Base-by-base conservation (phyloP, 2,329 filamentous ascomycete genomes). In the Pseudocercospora fijiensis region DNA sequence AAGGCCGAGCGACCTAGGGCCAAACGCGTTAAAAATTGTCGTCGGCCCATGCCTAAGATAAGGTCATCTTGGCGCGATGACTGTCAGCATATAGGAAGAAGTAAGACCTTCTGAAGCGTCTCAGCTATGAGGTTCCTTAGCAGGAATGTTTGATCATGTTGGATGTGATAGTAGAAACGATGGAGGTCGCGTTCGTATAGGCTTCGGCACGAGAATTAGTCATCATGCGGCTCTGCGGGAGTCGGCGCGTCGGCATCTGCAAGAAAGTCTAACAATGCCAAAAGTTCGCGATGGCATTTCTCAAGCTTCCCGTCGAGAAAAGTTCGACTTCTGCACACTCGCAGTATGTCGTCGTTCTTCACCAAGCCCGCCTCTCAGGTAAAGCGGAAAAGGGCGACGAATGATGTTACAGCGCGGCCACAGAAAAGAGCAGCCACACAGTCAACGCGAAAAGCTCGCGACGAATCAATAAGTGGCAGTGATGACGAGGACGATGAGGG, bases 341-440 rank as follows among this genome's bases (percentile, higher is more conserved):
- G 49, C 49, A 53, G 16, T 47, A 96, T 96, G 93, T 96, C 94
- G 74, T 96, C 93, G 43, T 99, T 98, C 80, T 99, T 99, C 80
- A 96, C 93, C 58, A 82, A 89, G 43, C 92, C 95, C 5, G 90
- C 90, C 45, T 89, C 90, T 57, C 90, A 94, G 75, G 57, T 37
- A 22, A 98, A 98, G 84, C 85, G 95, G 72, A 98, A 98, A 83
- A 85, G 93, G 63, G 62, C 76, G 41, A 73, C 79, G 57, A 77
- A 81, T 62, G 82, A 87, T 82, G 83, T 65, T 83, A 83, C 68
- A 79, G 80, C 58, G 75, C 82, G 80, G 71, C 71, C 68, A 83
- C 82, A 74, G 70, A 78, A 68, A 76, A 67, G 76, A 80, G 71
- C 72, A 69, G 72, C 72, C 65, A 70, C 75, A 76, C 78, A 78